Conservation (phyloP, 23 red algal species). For the Gracilaria gracilis region DNA sequence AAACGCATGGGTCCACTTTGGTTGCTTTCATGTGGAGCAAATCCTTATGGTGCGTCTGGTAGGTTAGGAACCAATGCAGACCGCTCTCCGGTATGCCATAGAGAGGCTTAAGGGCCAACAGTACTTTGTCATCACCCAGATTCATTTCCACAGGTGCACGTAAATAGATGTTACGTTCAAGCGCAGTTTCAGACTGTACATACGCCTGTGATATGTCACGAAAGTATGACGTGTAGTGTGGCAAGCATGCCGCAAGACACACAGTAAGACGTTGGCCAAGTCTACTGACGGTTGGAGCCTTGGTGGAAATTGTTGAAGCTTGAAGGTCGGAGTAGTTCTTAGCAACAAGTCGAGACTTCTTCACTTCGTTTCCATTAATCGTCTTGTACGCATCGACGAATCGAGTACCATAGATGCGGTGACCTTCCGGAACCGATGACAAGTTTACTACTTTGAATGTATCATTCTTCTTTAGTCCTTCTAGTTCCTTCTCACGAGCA, state of each 20-base stretch:
- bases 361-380: background rate
- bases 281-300: constrained; percentile 20
- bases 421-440: background rate
- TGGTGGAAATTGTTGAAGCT: constrained; percentile 26
- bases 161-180: constrained; percentile 11
- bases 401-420: constrained; percentile 26
- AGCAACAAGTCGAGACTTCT: constrained; percentile 47
- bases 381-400: constrained; percentile 23
- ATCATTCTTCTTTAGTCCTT: constrained; percentile 5
- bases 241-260: constrained; percentile 1
- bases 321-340: constrained; percentile 41
- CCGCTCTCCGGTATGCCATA: constrained; percentile 28
- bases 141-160: constrained; percentile 12
- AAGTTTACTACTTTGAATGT: constrained; percentile 39
- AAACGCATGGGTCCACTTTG: constrained; percentile 16
- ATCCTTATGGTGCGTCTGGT: background rate
- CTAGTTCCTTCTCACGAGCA: constrained; percentile 18
- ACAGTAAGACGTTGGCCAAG: constrained; percentile 39
- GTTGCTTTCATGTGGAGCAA: constrained; percentile 23
- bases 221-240: background rate
- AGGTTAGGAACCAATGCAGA: constrained; percentile 47
- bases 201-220: constrained; percentile 50
- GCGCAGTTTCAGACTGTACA: constrained; percentile 24
- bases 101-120: constrained; percentile 12
- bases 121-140: background rate